Base-by-base conservation (phyloP, 306 rosid genomes). In the Hylodesmum podocarpum region DNA sequence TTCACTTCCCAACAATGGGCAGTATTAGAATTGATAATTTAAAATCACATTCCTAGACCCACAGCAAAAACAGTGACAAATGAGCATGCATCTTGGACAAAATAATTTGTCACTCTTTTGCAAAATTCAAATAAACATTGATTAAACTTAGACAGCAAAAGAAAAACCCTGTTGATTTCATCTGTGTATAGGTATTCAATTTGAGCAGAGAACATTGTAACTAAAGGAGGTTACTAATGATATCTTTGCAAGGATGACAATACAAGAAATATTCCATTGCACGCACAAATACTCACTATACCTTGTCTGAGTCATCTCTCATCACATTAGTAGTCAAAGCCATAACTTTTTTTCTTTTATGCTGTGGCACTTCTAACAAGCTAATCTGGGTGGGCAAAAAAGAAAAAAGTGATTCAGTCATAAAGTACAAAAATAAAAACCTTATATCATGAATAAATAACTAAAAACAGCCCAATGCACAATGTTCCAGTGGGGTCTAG, bases 251-350 rank as follows among this genome's bases (percentile, higher is more conserved):
- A 13, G 31, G 70, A 77, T 33, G 40, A 65, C 25, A 55, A 41
- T 24, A 33, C 14, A 8, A 34, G 61, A 57, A 54, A 53, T 64
- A 70, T 70, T 34, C 21, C 70, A 63, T 39, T 21, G 69, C 49
- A 29, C 19, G 33, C 36, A 49, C 27, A 76, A 70, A 76, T 16
- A 41, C n/a, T 41, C 39, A 25, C 15, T 46, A 66, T 80, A 96
- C 99, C 97, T 96, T 96, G 72, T 89, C 99, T 33, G 85, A 87
- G 39, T 91, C 97, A 88, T 96, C 98, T 82, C 96, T 88, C 97
- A 96, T 85, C 80, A 90, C 92, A 86, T 95, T 95, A 71, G 91
- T 73, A 33, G 97, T 89, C 87, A 86, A 80, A 78, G 89, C 61
- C 97, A 88, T 90, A 84, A 83, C 25, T 86, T 71, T 89, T 82